Evolutionary conservation across 1,284 basidiomycete genomes (phyloP).

Genomic region (Ustilago nuda): DNA sequence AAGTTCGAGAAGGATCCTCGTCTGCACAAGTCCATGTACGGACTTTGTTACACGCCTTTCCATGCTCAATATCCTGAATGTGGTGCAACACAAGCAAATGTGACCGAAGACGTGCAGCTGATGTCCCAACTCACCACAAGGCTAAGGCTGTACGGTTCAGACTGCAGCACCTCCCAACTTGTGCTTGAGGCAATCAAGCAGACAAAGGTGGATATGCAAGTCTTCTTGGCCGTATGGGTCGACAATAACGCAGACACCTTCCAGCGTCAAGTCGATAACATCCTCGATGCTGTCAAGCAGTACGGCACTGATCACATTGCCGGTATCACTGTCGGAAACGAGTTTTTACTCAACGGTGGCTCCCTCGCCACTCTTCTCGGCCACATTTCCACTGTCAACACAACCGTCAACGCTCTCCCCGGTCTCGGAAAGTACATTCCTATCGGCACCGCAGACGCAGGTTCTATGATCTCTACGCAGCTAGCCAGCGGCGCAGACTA

Average conservation of each 20-base stretch:
- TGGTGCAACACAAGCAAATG: conserved; percentile 70
- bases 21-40: conserved; percentile 76
- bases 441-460: conserved; percentile 91
- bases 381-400: conserved; percentile 76
- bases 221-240: conserved; percentile 85
- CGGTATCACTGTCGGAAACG: conserved; percentile 77
- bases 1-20: conserved; percentile 76
- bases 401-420: conserved; percentile 72
- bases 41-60: conserved; percentile 60
- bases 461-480: conserved; percentile 76
- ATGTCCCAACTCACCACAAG: conserved; percentile 69
- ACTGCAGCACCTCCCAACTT: conserved; percentile 73
- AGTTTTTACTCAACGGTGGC: conserved; percentile 60
- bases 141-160: conserved; percentile 69
- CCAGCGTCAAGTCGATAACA: conserved; percentile 77
- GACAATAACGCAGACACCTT: conserved; percentile 79
- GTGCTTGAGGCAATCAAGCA: conserved; percentile 83
- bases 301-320: conserved; percentile 83
- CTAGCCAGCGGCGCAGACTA: conserved; percentile 78
- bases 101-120: conserved; percentile 72
- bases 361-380: conserved; percentile 72
- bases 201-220: conserved; percentile 87
- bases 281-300: conserved; percentile 78
- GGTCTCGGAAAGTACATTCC: conserved; percentile 73
- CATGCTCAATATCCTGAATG: conserved; percentile 69